Conservation (phyloP, 345 rosid genomes). For the Angophora floribunda region DNA sequence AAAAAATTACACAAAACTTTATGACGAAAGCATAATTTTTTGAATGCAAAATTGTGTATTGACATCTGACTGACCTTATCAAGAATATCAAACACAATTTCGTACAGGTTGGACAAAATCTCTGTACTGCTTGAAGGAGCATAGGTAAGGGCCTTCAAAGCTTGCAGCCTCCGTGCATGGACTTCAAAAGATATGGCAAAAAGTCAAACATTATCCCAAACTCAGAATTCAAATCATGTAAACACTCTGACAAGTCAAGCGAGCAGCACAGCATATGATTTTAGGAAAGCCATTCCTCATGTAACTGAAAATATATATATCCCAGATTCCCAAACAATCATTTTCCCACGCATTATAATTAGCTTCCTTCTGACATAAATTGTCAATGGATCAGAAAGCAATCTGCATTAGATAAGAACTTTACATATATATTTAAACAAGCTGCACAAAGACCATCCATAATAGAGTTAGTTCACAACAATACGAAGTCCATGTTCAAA, state of each 20-base stretch:
- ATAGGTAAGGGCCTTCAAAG: slow-evolving; percentile 94
- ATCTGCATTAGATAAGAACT: not conserved
- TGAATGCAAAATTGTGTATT: slow-evolving; percentile 1
- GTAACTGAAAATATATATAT: not conserved
- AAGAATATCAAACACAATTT: slow-evolving; percentile 89
- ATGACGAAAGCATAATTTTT: not conserved
- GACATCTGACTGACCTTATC: slow-evolving; percentile 51
- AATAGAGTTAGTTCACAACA: not conserved
- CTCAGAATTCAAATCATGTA: not conserved
- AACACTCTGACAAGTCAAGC: not conserved
- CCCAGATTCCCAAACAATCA: not conserved
- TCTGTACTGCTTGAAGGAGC: slow-evolving; percentile 77
- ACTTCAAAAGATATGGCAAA: slow-evolving; percentile 35
- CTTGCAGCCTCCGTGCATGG: slow-evolving; percentile 96
- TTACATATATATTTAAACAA: not conserved
- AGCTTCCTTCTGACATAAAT: not conserved
- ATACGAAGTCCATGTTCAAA: not conserved
- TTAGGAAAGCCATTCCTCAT: not conserved
- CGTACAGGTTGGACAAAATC: slow-evolving; percentile 75
- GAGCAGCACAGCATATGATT: not conserved
- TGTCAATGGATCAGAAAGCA: not conserved
- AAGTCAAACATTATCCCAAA: slow-evolving; percentile 7
- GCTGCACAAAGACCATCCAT: not conserved
- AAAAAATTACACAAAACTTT: not conserved
- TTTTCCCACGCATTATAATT: not conserved